phyloP scores from a whole-genome alignment of 2,329 filamentous ascomycete genomes.

The Colletotrichum sidae region DNA sequence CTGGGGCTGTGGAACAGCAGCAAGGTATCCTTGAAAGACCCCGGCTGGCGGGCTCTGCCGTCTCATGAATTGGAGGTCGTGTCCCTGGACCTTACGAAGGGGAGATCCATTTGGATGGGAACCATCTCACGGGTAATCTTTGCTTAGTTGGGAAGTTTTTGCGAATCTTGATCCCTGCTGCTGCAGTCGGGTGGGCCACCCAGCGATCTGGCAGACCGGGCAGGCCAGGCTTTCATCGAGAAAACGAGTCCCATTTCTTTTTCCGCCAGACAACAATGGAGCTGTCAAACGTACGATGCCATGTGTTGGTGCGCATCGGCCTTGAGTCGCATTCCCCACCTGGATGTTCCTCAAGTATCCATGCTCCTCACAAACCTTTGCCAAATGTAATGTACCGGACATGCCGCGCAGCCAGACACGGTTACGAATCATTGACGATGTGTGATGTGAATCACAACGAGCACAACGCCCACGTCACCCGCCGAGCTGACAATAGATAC shows the following conservation, averaged over 20 bases:
- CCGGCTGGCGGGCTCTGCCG: slow-evolving; percentile 37
- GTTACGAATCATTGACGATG: slow-evolving; percentile 10
- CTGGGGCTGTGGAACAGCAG: slow-evolving; percentile 17
- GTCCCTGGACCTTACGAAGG: slow-evolving; percentile 18
- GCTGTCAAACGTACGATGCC: slow-evolving; percentile 36
- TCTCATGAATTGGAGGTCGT: slow-evolving; percentile 33
- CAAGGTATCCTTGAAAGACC: slow-evolving; percentile 26
- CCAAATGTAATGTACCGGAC: slow-evolving; percentile 17
- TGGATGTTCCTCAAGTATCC: slow-evolving; percentile 15
- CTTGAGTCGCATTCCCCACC: slow-evolving; percentile 23
- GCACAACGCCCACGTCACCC: slow-evolving; percentile 15
- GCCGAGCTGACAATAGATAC: slow-evolving; percentile 9
- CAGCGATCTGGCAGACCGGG: slow-evolving; percentile 36
- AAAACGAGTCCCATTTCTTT: slow-evolving; percentile 35
- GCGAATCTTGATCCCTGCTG: slow-evolving; percentile 31
- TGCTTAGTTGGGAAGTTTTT: slow-evolving; percentile 35
- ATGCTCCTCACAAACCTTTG: background rate
- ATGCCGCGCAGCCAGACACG: slow-evolving; percentile 22
- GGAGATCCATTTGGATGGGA: slow-evolving; percentile 30
- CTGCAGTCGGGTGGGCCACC: slow-evolving; percentile 31
- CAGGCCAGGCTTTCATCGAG: slow-evolving; percentile 34
- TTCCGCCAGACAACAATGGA: slow-evolving; percentile 24
- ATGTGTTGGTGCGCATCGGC: slow-evolving; percentile 30
- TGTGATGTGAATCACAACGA: background rate
- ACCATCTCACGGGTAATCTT: slow-evolving; percentile 34